A percentile compares a stretch with the other conserved stretches of the same genome.
phyloP scores from a whole-genome alignment of 2,329 filamentous ascomycete species.

The Penicillium psychrosexuale region DNA sequence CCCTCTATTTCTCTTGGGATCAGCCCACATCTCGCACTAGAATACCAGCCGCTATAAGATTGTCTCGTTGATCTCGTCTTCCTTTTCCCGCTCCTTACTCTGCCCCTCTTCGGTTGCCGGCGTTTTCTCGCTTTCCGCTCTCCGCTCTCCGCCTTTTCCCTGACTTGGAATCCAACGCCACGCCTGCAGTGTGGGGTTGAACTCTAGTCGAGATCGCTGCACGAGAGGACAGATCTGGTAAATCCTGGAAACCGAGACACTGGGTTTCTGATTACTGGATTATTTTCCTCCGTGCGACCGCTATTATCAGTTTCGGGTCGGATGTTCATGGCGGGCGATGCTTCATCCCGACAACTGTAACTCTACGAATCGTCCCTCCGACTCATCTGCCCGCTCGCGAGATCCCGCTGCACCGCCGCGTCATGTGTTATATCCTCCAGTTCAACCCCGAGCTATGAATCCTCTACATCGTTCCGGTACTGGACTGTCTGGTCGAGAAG shows the following conservation, averaged over 20 bases:
- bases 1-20: neutral
- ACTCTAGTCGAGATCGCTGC: neutral
- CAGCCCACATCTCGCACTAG: neutral
- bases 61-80: neutral
- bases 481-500: conserved; percentile 1
- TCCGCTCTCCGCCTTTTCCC: conserved; percentile 1
- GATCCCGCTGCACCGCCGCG: conserved; percentile 7
- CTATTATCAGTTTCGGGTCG: neutral
- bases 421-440: conserved; percentile 18
- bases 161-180: conserved; percentile 9
- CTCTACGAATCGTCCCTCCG: conserved; percentile 2
- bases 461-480: conserved; percentile 1
- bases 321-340: conserved; percentile 18
- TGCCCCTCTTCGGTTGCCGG: conserved; percentile 11
- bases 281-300: conserved; percentile 14
- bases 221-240: conserved; percentile 3
- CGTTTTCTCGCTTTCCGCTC: conserved; percentile 14
- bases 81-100: neutral
- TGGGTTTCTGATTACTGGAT: conserved; percentile 1
- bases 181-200: conserved; percentile 8
- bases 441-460: conserved; percentile 19
- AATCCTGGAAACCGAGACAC: neutral
- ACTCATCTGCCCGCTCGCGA: neutral
- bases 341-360: conserved; percentile 13
- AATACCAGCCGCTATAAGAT: neutral